A percentile compares a stretch with the other conserved stretches of the same genome.
phyloP scores from a whole-genome alignment of 2,329 filamentous ascomycete genomes.

The Nothophoma quercina region DNA sequence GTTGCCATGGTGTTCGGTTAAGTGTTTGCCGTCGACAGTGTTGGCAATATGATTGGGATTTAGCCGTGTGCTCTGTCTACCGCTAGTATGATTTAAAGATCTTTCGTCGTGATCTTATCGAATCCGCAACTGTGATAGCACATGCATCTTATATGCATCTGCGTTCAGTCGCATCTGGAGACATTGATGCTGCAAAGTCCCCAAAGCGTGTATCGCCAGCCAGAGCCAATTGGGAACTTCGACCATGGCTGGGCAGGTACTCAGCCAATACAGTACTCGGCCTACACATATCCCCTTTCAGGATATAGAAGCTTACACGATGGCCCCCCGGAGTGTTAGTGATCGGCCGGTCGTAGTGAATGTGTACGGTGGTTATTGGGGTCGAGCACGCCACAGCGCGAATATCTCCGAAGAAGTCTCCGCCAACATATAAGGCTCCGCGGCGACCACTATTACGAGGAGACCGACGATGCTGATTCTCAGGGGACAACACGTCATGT shows the following conservation, averaged over 20 bases:
- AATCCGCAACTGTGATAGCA: too few species aligned
- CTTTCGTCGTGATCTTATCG: too few species aligned
- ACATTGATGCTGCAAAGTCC: not conserved
- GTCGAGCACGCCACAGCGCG: not conserved
- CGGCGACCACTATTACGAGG: too few species aligned
- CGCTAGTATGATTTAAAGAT: too few species aligned
- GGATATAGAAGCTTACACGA: not conserved
- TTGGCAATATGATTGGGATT: not conserved
- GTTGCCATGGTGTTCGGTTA: conserved; percentile 17
- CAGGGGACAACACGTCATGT: too few species aligned
- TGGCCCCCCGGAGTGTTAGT: not conserved
- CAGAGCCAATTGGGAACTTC: not conserved
- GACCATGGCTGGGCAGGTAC: not conserved
- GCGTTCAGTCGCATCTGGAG: not conserved
- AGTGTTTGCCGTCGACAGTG: not conserved
- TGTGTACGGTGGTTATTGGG: not conserved
- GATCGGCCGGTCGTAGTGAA: not conserved
- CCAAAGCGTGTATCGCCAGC: not conserved
- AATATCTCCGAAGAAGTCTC: conserved; percentile 11
- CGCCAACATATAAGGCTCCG: not conserved
- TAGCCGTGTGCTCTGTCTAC: too few species aligned
- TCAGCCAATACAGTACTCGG: not conserved
- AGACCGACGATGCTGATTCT: too few species aligned
- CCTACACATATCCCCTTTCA: not conserved
- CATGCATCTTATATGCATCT: not conserved